Base-by-base conservation (phyloP, 176 grass and related monocot genomes). In the Juncus effusus region DNA sequence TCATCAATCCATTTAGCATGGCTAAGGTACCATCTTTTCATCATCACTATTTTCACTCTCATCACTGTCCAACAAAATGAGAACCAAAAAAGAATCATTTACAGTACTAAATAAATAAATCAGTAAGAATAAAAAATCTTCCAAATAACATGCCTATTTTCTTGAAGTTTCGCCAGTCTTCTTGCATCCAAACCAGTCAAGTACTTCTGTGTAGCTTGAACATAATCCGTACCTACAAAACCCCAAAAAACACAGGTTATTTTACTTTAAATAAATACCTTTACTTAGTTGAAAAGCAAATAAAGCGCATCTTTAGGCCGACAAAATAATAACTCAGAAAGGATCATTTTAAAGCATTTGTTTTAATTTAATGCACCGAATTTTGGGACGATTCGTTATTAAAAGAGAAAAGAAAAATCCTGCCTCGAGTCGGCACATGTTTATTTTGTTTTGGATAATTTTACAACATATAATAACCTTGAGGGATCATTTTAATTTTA, bases 281-380 rank as follows among this genome's bases (percentile, higher is more conserved):
- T 86, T 97, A 39, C 82, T 77, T 80, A 97, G 64, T 58, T 92
- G 88, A 72, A 97, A 97, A 79, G 92, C 94, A 92, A 92, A 85
- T 61, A 92, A 67, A 63, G 82, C 75, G 42, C 94, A 97, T 10
- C 88, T 88, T 74, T 97, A 88, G 0, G 88, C 85, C 15, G 88
- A 85, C 71, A 97, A 38, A n/a, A n/a, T n/a, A n/a, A n/a, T n/a
- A n/a, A n/a, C n/a, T n/a, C n/a, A n/a, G n/a, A n/a, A n/a, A n/a
- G n/a, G n/a, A n/a, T n/a, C n/a, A n/a, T n/a, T n/a, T n/a, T n/a
- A n/a, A n/a, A n/a, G n/a, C n/a, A n/a, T n/a, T n/a, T n/a, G n/a
- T n/a, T n/a, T n/a, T n/a, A n/a, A n/a, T n/a, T n/a, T n/a, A n/a
- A n/a, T n/a, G n/a, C n/a, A n/a, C n/a, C n/a, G n/a, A n/a, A n/a